phyloP scores from a whole-genome alignment of 2,329 filamentous ascomycete genomes.

The Diplodia corticola region DNA sequence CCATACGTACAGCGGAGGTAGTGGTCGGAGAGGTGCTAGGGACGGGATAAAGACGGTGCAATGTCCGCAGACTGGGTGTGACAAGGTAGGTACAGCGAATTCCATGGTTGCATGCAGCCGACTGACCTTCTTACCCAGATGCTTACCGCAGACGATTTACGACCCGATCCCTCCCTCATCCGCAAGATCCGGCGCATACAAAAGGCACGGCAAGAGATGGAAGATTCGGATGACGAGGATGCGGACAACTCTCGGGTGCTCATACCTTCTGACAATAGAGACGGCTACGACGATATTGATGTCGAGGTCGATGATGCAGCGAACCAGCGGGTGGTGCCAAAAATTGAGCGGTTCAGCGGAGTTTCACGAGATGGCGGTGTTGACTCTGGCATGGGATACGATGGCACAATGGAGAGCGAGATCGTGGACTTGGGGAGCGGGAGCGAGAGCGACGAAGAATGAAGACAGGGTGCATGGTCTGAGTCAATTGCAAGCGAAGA shows the following conservation, averaged over 20 bases:
- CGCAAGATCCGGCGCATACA: constrained; percentile 43
- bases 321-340: constrained; percentile 2
- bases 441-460: constrained; percentile 5
- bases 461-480: not conserved
- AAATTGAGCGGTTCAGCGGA: constrained; percentile 9
- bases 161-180: constrained; percentile 34
- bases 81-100: not conserved
- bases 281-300: constrained; percentile 11
- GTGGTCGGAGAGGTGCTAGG: constrained; percentile 27
- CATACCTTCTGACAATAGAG: not conserved
- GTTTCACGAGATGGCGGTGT: not conserved
- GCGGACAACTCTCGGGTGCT: constrained; percentile 25
- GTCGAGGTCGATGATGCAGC: constrained; percentile 5
- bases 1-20: constrained; percentile 25
- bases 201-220: constrained; percentile 29
- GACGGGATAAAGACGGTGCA: constrained; percentile 41
- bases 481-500: not conserved
- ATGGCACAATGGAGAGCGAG: not conserved
- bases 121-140: constrained; percentile 29
- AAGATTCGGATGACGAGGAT: constrained; percentile 33
- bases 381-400: not conserved
- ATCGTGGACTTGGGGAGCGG: constrained; percentile 16
- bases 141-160: constrained; percentile 34
- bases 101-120: not conserved
- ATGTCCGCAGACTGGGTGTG: constrained; percentile 18